Base-by-base conservation (phyloP, 169 alveolate species). In the Plasmodium yoelii region DNA sequence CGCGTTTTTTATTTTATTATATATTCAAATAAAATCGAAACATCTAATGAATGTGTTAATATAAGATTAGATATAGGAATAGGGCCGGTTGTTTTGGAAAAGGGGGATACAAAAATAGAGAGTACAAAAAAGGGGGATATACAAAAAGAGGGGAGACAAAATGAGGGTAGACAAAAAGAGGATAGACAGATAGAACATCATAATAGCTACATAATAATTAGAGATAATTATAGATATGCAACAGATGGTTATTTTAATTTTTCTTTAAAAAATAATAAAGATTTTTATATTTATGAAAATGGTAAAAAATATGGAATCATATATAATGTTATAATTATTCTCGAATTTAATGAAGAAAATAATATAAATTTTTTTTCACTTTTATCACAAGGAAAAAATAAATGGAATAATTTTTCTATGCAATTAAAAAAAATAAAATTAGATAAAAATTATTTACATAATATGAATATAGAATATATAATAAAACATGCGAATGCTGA, bases 1-100 rank as follows among this genome's bases (percentile, higher is more conserved):
- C 44, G 88, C 5, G 49, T 44, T 24, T 77, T 77, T 77, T 77
- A 77, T 57, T 77, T 77, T 63, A 55, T 47, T 68, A 64, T 77
- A 12, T 18, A 64, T 12, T 12, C 77, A 10, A 55, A 5, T 0
- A 5, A 2, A 2, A 28, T 13, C 1, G 26, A 15, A 0, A 39
- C 26, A 15, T 12, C 18, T 44, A 61, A 26, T 57, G 13, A 42
- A 3, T 77, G 77, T 64, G 10, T 77, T 3, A 24, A 77, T 47
- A 15, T 77, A 77, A 51, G 18, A 46, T 12, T 77, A 18, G 75
- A 65, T 13, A 13, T 77, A 56, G 53, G 65, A 9, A 51, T 77
- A 53, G 71, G 88, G 53, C 60, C 18, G 34, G 47, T 39, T 74
- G 64, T 8, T 42, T 12, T 22, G 6, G n/a, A n/a, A n/a, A n/a